Evolutionary conservation across 805 yeast species (phyloP).

Genomic region (Candida khao-thaluensis): DNA sequence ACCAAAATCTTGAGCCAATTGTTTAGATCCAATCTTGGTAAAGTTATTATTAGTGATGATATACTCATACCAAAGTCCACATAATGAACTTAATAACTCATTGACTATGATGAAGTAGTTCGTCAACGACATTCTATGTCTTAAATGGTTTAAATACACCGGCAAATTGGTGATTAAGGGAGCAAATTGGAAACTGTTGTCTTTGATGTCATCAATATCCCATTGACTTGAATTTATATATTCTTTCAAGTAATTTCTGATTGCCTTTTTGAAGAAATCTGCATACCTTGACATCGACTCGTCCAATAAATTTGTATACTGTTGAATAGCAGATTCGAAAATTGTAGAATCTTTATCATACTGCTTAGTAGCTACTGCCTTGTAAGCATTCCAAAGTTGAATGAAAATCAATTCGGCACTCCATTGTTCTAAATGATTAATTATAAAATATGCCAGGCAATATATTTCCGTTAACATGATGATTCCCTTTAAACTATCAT

Average conservation of each 20-base stretch:
- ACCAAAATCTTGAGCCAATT: conserved; percentile 31
- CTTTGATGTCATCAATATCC: conserved; percentile 21
- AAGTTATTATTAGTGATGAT: conserved; percentile 40
- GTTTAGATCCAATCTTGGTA: conserved; percentile 30
- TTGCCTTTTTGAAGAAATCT: conserved; percentile 33
- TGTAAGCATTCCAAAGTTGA: conserved; percentile 39
- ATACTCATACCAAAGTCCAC: conserved; percentile 33
- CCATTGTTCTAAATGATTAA: conserved; percentile 35
- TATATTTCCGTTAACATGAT: conserved; percentile 30
- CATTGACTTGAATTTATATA: conserved; percentile 39
- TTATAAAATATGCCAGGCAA: conserved; percentile 34
- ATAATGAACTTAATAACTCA: conserved; percentile 25
- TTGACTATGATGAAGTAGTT: conserved; percentile 33
- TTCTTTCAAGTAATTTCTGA: conserved; percentile 29
- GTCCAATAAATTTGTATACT: conserved; percentile 22
- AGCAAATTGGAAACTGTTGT: conserved; percentile 21
- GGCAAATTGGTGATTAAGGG: conserved; percentile 25
- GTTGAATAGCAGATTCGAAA: conserved; percentile 26
- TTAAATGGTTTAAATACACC: conserved; percentile 24
- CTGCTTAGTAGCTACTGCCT: conserved; percentile 17
- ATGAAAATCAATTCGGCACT: conserved; percentile 37
- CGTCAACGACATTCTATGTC: conserved; percentile 22
- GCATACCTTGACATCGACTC: conserved; percentile 24
- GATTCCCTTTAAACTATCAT: conserved; percentile 26
- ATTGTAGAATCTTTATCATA: conserved; percentile 24